Evolutionary conservation across 768 basidiomycete genomes (phyloP), one percentile per base, ranked within the genome.

Genomic region (Polyporus arcularius): DNA sequence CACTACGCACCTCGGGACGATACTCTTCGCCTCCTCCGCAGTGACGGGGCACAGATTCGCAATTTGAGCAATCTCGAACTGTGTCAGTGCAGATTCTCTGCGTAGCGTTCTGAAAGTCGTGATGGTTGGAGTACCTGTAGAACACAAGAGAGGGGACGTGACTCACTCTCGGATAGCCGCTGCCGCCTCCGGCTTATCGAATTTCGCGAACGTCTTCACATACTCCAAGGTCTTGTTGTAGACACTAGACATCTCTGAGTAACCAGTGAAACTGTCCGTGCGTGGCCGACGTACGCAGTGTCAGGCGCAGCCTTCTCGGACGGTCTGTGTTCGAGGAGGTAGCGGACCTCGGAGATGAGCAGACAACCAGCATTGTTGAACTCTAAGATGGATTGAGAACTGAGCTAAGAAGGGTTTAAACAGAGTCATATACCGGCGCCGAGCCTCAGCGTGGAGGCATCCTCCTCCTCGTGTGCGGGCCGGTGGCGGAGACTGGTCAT

Each of bases 181-280:
- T 5, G 91, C 90, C 49, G 87, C 88, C 69, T 90, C 92, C 21
- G 87, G 89, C 46, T 88, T 92, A 67, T 86, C 90, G 76, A 95
- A 96, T 76, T 94, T 92, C 12, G 92, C 84, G 71, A 96, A 96
- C 8, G 88, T 91, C 73, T 90, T 90, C 64, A 96, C 94, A 69
- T 96, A 96, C 67, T 94, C 92, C 43, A 92, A 77, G 0, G 94
- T 94, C 73, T 96, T 96, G 74, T 94, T 94, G 74, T 93, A 96
- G 12, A 96, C 93, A 31, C 93, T 96, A 65, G 6, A 14, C 0
- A 9, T 9, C 8, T 3, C 26, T 62, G 16, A 48, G 21, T 1
- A 40, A 5, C 40, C 9, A 49, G 1, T 31, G 12, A 12, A 14
- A 21, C 11, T 6, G n/a, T 18, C 28, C 21, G 18, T 52, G 14